Evolutionary conservation across 768 basidiomycete genomes (phyloP).

Genomic region (Amanita muscaria): DNA sequence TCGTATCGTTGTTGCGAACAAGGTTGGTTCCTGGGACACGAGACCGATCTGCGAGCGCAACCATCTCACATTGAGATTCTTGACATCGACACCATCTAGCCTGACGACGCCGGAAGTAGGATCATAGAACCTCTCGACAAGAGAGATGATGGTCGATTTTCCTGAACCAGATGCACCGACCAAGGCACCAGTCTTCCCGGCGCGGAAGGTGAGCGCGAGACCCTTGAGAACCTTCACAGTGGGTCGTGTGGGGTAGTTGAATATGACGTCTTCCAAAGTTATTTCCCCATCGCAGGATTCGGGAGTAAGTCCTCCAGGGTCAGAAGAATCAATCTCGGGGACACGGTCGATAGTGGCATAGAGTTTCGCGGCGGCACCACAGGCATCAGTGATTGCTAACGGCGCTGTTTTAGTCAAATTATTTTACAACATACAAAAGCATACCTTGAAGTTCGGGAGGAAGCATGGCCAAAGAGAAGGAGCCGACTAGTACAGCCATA

Average conservation of each 20-base stretch:
- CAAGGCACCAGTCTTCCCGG: constrained; percentile 70
- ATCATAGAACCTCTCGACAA: constrained; percentile 88
- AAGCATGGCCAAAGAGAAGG: constrained; percentile 79
- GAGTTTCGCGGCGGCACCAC: constrained; percentile 84
- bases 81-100: constrained; percentile 68
- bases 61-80: constrained; percentile 77
- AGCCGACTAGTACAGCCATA: constrained; percentile 77
- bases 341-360: constrained; percentile 83
- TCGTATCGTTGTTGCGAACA: constrained; percentile 79
- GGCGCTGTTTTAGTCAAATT: background rate
- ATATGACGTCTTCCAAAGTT: constrained; percentile 59
- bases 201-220: constrained; percentile 55
- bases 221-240: constrained; percentile 72
- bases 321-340: constrained; percentile 76
- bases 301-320: constrained; percentile 58
- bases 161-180: constrained; percentile 78
- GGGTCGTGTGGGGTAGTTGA: constrained; percentile 81
- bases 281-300: constrained; percentile 64
- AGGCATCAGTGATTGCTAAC: constrained; percentile 70
- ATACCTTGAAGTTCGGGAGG: constrained; percentile 77
- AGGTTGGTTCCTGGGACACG: constrained; percentile 80
- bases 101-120: constrained; percentile 58
- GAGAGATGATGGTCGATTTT: constrained; percentile 67
- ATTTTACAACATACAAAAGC: background rate
- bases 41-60: constrained; percentile 80